phyloP scores from a whole-genome alignment of 164 flowering plant species.

The Dillenia suffruticosa region DNA sequence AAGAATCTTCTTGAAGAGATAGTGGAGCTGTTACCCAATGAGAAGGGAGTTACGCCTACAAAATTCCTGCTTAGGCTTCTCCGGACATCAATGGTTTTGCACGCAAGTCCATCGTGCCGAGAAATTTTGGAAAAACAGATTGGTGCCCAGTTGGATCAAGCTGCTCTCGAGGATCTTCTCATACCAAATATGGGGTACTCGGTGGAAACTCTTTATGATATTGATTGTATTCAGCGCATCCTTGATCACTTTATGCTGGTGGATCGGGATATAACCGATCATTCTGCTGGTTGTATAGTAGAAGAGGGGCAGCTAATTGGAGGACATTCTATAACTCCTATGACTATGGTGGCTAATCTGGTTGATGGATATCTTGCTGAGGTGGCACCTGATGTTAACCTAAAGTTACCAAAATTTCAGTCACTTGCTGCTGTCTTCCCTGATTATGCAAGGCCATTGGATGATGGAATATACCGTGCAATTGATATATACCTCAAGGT shows the following conservation, averaged over 20 bases:
- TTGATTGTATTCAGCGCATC: slow-evolving; percentile 71
- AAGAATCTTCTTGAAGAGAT: slow-evolving; percentile 67
- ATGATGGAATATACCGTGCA: slow-evolving; percentile 82
- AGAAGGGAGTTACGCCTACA: slow-evolving; percentile 50
- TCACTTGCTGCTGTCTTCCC: slow-evolving; percentile 66
- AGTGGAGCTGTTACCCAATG: slow-evolving; percentile 48
- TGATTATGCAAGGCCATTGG: slow-evolving; percentile 68
- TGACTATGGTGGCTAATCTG: slow-evolving; percentile 71
- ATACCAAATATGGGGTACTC: slow-evolving; percentile 69
- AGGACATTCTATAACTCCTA: slow-evolving; percentile 40
- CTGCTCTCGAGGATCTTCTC: slow-evolving; percentile 61
- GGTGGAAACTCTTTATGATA: slow-evolving; percentile 63
- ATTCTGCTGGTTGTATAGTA: slow-evolving; percentile 29
- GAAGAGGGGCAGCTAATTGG: slow-evolving; percentile 51
- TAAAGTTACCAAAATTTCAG: slow-evolving; percentile 63
- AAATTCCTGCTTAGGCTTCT: slow-evolving; percentile 60
- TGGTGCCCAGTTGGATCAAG: slow-evolving; percentile 70
- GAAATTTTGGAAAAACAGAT: slow-evolving; percentile 64
- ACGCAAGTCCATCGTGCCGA: slow-evolving; percentile 44
- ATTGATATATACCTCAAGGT: slow-evolving; percentile 84
- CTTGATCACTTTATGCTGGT: slow-evolving; percentile 56
- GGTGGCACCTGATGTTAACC: slow-evolving; percentile 72
- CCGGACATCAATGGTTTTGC: slow-evolving; percentile 50
- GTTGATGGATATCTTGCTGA: slow-evolving; percentile 75
- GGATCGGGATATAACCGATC: slow-evolving; percentile 23